Base-by-base conservation (phyloP, 2,329 filamentous ascomycete species). In the Cladosporium sp. region DNA sequence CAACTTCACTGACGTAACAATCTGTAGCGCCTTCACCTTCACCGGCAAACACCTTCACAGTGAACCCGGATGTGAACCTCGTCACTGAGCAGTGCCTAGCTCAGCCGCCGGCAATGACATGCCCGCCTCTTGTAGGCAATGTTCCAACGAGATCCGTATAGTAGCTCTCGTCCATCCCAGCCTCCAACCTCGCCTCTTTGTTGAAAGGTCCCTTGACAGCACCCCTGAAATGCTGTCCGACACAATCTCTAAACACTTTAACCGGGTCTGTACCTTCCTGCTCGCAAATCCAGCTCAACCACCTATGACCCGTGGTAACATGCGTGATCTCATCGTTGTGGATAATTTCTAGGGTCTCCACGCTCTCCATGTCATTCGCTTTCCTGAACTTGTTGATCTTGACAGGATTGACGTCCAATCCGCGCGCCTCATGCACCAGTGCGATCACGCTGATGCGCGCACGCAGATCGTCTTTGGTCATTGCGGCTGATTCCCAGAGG, bases 161-260 rank as follows among this genome's bases (percentile, higher is more conserved):
- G 32, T 58, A 60, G n/a, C 45, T 51, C 39, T 37, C 59, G 40
- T 60, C 56, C 59, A 60, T 58, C 8, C 59, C 59, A 9, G 59
- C 59, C 22, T 58, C 50, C 37, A 32, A 22, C 34, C 59, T 58
- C 19, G 59, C 59, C 34, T 60, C 59, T 9, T 49, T 40, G 34
- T 60, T 60, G n/a, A 60, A 60, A 5, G 59, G 59, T 7, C 59
- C 59, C 22, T 60, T 60, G 13, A 60, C 56, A 3, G 59, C 56
- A 5, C 59, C 59, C 3, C 59, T 48, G 25, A 60, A 60, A 32
- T 58, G 45, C 47, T 56, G 51, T 19, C 34, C 39, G 10, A 60
- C 59, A 36, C 44, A 47, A 5, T 19, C 24, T 36, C 59, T 34
- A 32, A 60, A 60, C 12, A 60, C 59, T 25, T 56, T n/a, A 28